Conservation (phyloP, 495 filamentous ascomycete species). For the Thozetella sp. region DNA sequence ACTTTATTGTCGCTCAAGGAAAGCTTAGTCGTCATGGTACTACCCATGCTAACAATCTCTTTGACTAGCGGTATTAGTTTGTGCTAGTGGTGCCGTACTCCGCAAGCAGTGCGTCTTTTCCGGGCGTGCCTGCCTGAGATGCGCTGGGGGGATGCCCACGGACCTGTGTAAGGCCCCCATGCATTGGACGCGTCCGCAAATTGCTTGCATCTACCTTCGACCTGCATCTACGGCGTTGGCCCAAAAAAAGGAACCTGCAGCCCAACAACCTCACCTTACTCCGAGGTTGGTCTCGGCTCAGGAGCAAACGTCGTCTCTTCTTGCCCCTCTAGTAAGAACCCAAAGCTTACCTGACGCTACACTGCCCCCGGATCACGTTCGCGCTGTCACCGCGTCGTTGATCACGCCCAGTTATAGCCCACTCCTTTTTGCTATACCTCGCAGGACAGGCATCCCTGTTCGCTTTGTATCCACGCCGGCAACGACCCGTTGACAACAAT, state of each 20-base stretch:
- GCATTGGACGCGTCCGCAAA: conserved; percentile 1
- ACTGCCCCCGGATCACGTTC: neutral
- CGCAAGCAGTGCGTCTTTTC: neutral
- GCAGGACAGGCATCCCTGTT: conserved; percentile 14
- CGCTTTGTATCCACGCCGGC: conserved; percentile 10
- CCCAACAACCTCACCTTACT: neutral
- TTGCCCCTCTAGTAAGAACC: no score
- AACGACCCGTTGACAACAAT: conserved; percentile 11
- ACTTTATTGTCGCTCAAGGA: no score
- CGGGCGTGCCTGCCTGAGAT: neutral
- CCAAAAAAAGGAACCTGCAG: neutral
- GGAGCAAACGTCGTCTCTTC: neutral
- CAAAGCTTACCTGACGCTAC: no score
- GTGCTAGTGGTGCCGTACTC: neutral
- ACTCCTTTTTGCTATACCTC: neutral
- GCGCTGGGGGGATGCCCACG: neutral
- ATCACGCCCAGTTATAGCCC: no score
- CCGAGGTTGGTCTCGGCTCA: neutral
- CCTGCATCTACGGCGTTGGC: no score
- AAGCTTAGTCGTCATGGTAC: neutral
- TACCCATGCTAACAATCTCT: neutral
- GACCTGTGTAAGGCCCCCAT: neutral
- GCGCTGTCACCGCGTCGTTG: neutral
- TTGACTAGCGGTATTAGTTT: neutral
- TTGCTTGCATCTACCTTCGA: neutral